phyloP scores from a whole-genome alignment of 2,329 filamentous ascomycete species.

The Venturia oleaginea region DNA sequence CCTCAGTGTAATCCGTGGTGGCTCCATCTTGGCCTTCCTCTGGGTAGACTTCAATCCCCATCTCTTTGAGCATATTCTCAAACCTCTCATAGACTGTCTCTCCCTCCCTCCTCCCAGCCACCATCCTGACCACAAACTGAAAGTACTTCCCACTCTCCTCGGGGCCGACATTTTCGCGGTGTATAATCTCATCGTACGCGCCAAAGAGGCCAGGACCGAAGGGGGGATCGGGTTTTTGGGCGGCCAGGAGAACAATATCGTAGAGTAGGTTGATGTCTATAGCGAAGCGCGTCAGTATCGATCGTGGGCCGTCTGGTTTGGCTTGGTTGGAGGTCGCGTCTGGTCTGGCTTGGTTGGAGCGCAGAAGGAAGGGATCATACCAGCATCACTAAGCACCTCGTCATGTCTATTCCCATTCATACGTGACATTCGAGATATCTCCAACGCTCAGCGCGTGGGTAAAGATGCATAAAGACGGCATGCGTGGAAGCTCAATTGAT shows the following conservation, averaged over 20 bases:
- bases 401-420: background rate
- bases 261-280: constrained; percentile 72
- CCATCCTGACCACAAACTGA: constrained; percentile 70
- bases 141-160: constrained; percentile 68
- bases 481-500: background rate
- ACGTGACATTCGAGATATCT: constrained; percentile 10
- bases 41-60: constrained; percentile 65
- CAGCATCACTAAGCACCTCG: constrained; percentile 4
- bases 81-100: constrained; percentile 60
- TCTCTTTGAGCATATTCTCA: constrained; percentile 53
- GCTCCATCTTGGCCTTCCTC: constrained; percentile 33
- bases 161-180: constrained; percentile 58
- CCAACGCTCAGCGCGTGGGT: constrained; percentile 13
- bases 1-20: background rate
- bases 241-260: constrained; percentile 63
- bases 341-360: constrained; percentile 15
- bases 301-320: background rate
- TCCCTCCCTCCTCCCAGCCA: constrained; percentile 45
- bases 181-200: constrained; percentile 71
- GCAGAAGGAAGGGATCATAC: background rate
- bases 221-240: constrained; percentile 56
- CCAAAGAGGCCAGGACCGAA: constrained; percentile 65
- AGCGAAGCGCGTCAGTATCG: background rate
- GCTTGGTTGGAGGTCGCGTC: background rate
- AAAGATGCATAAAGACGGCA: constrained; percentile 12